A percentile compares a stretch with the other conserved stretches of the same genome.
These are phyloP conservation scores for Mucor saturninus DNA, from an alignment of 371 early-diverging fungal species.

Conservation along the genomic window DNA sequence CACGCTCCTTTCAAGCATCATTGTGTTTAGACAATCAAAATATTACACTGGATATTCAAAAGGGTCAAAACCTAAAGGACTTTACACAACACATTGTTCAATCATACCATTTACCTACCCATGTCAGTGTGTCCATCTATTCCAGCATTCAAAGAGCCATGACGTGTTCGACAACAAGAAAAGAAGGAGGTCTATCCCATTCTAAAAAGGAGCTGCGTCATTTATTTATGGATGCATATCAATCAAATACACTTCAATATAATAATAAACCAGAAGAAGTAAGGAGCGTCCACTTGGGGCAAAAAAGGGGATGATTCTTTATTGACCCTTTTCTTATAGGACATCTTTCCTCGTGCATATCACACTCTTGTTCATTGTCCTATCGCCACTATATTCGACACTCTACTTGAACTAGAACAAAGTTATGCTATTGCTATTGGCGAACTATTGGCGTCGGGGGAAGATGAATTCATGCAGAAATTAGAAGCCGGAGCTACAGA, in stretches of 20 bases:
- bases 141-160: conserved; percentile 45
- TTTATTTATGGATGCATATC: conserved; percentile 22
- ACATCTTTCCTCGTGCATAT: conserved; percentile 75
- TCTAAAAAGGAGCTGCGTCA: conserved; percentile 14
- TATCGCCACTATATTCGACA: conserved; percentile 66
- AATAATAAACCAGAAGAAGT: conserved; percentile 60
- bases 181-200: conserved; percentile 1
- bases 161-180: conserved; percentile 20
- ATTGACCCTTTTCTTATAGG: conserved; percentile 36
- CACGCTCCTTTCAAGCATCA: conserved; percentile 11
- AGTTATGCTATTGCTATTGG: conserved; percentile 67
- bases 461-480: conserved; percentile 52
- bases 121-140: conserved; percentile 48
- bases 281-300: background rate
- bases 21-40: conserved; percentile 11
- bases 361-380: conserved; percentile 71
- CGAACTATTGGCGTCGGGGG: conserved; percentile 46
- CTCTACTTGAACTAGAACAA: conserved; percentile 69
- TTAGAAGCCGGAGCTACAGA: conserved; percentile 49
- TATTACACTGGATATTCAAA: conserved; percentile 23
- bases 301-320: too few relatives aligned
- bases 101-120: conserved; percentile 48
- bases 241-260: conserved; percentile 39
- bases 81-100: conserved; percentile 42
- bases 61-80: conserved; percentile 54